These are phyloP conservation scores for Hemisphaericaspora lyxosophila DNA, from an alignment of 1,139 yeast genomes.

Conservation along the genomic window DNA sequence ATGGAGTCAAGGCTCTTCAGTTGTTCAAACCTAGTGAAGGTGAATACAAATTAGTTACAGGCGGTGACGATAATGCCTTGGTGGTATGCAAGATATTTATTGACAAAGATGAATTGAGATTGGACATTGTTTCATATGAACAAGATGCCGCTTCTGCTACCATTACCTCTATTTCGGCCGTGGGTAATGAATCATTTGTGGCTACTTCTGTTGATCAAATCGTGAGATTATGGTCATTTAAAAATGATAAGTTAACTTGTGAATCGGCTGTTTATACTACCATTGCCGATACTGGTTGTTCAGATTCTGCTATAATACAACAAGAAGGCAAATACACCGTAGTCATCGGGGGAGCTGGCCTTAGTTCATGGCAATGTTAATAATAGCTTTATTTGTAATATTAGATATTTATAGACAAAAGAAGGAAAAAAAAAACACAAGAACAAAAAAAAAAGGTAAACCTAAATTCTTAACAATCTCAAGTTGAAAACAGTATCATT, in stretches of 20 bases:
- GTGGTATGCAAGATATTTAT: constrained; percentile 40
- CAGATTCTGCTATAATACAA: constrained; percentile 39
- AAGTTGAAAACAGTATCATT: constrained; percentile 82
- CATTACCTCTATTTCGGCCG: constrained; percentile 59
- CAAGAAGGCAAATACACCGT: constrained; percentile 27
- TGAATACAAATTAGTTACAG: constrained; percentile 53
- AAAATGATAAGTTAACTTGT: constrained; percentile 31
- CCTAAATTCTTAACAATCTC: constrained; percentile 67
- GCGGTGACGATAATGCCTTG: constrained; percentile 91
- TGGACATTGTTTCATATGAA: constrained; percentile 31
- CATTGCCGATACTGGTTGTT: constrained; percentile 86
- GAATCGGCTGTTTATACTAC: constrained; percentile 61
- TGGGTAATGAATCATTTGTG: constrained; percentile 27
- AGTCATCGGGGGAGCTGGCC: constrained; percentile 71
- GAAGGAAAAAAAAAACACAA: constrained; percentile 7
- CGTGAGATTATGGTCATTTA: constrained; percentile 60
- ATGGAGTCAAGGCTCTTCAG: constrained; percentile 66
- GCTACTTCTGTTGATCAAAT: constrained; percentile 80
- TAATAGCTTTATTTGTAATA: constrained; percentile 4
- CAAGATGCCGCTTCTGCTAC: constrained; percentile 81
- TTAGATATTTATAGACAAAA: constrained; percentile 10
- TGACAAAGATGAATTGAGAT: constrained; percentile 13
- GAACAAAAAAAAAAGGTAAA: background rate
- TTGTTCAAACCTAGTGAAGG: constrained; percentile 17
- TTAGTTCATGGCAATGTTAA: constrained; percentile 49